Evolutionary conservation across 2,329 filamentous ascomycete genomes (phyloP).

Genomic region (Ophiostoma ips): DNA sequence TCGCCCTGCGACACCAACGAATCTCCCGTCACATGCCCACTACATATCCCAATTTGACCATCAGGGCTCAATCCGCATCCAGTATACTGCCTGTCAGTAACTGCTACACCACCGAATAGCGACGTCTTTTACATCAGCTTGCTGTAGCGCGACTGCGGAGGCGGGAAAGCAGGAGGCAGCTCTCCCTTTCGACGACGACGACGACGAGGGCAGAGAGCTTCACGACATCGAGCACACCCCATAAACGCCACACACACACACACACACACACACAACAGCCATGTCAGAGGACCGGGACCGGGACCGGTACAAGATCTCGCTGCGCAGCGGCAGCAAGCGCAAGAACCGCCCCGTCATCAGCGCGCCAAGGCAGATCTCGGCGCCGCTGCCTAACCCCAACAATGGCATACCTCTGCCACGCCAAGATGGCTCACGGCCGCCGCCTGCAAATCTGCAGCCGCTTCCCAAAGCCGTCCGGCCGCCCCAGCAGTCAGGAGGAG

Average conservation of each 20-base stretch:
- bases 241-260: neutral
- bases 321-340: constrained; percentile 46
- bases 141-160: constrained; percentile 6
- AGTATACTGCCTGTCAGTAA: too few species aligned
- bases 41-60: too few species aligned
- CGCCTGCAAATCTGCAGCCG: constrained; percentile 18
- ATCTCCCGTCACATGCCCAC: neutral
- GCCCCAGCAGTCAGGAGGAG: constrained; percentile 37
- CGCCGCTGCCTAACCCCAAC: constrained; percentile 41
- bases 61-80: too few species aligned
- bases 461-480: constrained; percentile 23
- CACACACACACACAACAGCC: constrained; percentile 6
- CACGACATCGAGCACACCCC: neutral
- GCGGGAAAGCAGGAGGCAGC: neutral
- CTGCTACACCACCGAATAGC: too few species aligned
- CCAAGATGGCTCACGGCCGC: constrained; percentile 15
- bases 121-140: neutral
- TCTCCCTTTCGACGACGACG: neutral
- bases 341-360: constrained; percentile 49
- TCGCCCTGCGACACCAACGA: neutral
- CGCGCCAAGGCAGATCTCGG: constrained; percentile 48
- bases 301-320: constrained; percentile 40
- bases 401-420: constrained; percentile 14
- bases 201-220: neutral
- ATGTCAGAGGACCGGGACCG: constrained; percentile 49